phyloP scores from a whole-genome alignment of 1,284 basidiomycete species.

The Trichosporon sp. region DNA sequence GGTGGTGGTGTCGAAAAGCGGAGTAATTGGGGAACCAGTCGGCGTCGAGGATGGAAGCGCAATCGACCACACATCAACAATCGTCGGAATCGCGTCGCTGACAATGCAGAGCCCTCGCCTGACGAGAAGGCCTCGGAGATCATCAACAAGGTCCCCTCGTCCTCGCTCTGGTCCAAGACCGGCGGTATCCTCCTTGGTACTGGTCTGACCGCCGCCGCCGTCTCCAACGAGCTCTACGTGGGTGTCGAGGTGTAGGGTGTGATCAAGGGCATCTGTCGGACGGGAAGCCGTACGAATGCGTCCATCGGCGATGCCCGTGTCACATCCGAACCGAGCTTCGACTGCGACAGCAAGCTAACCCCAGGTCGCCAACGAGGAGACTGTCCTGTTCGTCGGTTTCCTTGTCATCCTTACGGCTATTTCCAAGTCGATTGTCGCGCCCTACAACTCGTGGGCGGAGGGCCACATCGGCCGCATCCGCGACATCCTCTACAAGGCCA shows the following conservation, averaged over 20 bases:
- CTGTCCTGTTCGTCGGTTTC: slow-evolving; percentile 78
- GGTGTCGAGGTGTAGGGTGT: slow-evolving; percentile 28
- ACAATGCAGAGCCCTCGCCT: slow-evolving; percentile 62
- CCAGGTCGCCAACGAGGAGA: slow-evolving; percentile 87
- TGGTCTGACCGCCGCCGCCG: slow-evolving; percentile 85
- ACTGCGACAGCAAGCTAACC: not conserved
- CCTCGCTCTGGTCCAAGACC: slow-evolving; percentile 91
- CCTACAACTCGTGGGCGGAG: slow-evolving; percentile 92
- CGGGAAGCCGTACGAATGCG: too few species aligned
- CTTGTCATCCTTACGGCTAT: slow-evolving; percentile 85
- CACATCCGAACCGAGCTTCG: too few species aligned
- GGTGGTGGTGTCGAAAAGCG: slow-evolving; percentile 11
- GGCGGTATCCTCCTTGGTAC: slow-evolving; percentile 89
- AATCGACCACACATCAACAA: not conserved
- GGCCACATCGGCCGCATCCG: slow-evolving; percentile 81
- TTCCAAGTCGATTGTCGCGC: slow-evolving; percentile 75
- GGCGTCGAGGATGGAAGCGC: not conserved
- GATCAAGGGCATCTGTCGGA: too few species aligned
- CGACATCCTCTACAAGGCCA: slow-evolving; percentile 77
- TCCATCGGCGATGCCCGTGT: too few species aligned
- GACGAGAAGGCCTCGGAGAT: slow-evolving; percentile 87
- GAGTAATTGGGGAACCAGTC: slow-evolving; percentile 17
- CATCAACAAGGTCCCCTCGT: slow-evolving; percentile 88
- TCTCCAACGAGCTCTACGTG: slow-evolving; percentile 94
- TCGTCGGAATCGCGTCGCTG: not conserved